Evolutionary conservation across 805 yeast genomes (phyloP), one percentile per base, ranked within the genome.

Genomic region (Candida nonsorbophila): DNA sequence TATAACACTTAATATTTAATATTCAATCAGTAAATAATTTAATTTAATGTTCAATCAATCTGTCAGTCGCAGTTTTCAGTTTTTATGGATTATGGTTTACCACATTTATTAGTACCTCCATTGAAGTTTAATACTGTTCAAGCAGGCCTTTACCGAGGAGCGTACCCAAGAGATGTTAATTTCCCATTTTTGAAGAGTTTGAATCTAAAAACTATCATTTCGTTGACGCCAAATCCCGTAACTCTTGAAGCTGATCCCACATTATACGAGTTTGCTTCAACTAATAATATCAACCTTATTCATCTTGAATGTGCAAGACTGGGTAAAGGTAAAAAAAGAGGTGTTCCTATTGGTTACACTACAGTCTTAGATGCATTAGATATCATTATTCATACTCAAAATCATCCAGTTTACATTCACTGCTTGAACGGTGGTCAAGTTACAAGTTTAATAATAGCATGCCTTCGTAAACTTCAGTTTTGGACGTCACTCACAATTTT

Each of bases 401-500:
- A 67, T 39, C 72, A 79, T 7, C 95, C 97, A 1, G 62, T 82
- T 2, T 88, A 83, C 49, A 52, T 90, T 4, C 96, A 90, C 54
- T 90, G 97, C 53, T 59, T 79, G 15, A 88, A 86, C 48, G 97
- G 97, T 0, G 87, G 94, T 7, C 87, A 85, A 40, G 81, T 84
- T 2, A 84, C 95, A 0, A 75, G 90, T 14, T 61, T 92, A 25
- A 76, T 85, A 1, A 72, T 90, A 14, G 97, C 96, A 4, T 87
- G 97, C 50, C 58, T 87, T 21, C 58, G 98, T 20, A 84, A 84
- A 42, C 58, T 84, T 12, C 82, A 85, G 15, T 76, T 81, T 42
- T 92, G 98, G 98, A 79, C 92, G 7, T 72, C 84, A 5, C 84
- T 86, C 3, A 79, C 96, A 1, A 87, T 90, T 9, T 76, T 84